These are phyloP conservation scores for Jacaranda mimosifolia DNA, from an alignment of 257 asterid species.

Conservation along the genomic window DNA sequence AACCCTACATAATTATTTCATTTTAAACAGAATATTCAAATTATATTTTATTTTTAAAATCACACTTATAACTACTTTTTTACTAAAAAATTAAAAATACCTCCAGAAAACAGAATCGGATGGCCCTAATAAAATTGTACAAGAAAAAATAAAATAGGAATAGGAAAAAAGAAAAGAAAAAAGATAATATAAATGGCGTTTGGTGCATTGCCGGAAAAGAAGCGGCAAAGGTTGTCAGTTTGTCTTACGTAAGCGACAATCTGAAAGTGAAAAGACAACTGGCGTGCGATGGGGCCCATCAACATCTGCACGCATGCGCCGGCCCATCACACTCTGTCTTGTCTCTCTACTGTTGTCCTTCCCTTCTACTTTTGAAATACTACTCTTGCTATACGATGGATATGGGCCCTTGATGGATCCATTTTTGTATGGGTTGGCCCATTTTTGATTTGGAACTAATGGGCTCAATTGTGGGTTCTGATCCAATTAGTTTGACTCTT, in stretches of 20 bases:
- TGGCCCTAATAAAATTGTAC: too few species aligned
- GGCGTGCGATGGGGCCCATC: conserved; percentile 35
- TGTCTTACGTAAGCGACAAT: conserved; percentile 22
- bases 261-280: conserved; percentile 36
- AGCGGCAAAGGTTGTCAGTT: conserved; percentile 32
- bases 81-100: too few species aligned
- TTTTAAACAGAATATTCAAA: too few species aligned
- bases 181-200: background rate
- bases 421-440: background rate
- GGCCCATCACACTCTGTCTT: conserved; percentile 42
- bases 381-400: background rate
- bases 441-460: background rate
- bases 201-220: conserved; percentile 41
- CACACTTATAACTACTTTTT: too few species aligned
- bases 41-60: too few species aligned
- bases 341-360: conserved; percentile 3
- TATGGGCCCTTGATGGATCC: background rate
- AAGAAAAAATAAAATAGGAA: background rate
- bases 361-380: background rate
- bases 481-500: background rate
- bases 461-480: background rate
- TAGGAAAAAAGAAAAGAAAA: background rate
- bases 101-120: too few species aligned
- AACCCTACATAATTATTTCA: too few species aligned
- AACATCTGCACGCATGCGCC: conserved; percentile 42